A percentile compares a stretch with the other conserved stretches of the same genome.
Evolutionary conservation across 2,329 filamentous ascomycete genomes (phyloP).

Genomic region (Penicillium digitatum): DNA sequence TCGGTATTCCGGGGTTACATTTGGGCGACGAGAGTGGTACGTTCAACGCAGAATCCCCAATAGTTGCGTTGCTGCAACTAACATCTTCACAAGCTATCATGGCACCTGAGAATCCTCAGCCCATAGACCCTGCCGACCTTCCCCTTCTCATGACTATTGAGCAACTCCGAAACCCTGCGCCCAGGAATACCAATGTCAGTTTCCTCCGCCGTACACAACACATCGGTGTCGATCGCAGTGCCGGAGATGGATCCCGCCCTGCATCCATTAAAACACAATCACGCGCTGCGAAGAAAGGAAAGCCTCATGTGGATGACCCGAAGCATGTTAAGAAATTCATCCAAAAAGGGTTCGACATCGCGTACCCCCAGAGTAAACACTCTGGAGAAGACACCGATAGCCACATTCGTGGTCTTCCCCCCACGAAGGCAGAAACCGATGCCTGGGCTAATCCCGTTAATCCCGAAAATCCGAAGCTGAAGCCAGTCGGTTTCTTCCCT

Average conservation of each 20-base stretch:
- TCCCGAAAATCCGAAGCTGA: slow-evolving; percentile 55
- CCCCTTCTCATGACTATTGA: slow-evolving; percentile 77
- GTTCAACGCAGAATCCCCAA: slow-evolving; percentile 22
- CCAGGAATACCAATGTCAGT: slow-evolving; percentile 72
- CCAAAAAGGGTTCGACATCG: slow-evolving; percentile 61
- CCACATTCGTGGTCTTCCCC: slow-evolving; percentile 52
- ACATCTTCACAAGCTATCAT: slow-evolving; percentile 64
- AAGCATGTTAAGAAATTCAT: slow-evolving; percentile 59
- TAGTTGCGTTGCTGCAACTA: slow-evolving; percentile 2
- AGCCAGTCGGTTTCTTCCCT: slow-evolving; percentile 58
- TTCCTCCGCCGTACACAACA: slow-evolving; percentile 97
- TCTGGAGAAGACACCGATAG: slow-evolving; percentile 53
- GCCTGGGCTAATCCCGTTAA: slow-evolving; percentile 60
- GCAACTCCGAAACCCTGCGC: slow-evolving; percentile 77
- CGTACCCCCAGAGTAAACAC: slow-evolving; percentile 59
- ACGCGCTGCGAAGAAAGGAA: slow-evolving; percentile 30
- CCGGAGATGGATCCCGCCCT: slow-evolving; percentile 31
- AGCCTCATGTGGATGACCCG: slow-evolving; percentile 52
- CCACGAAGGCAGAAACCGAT: slow-evolving; percentile 52
- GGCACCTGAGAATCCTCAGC: slow-evolving; percentile 65
- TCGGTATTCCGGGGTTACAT: slow-evolving; percentile 92
- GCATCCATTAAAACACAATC: slow-evolving; percentile 26
- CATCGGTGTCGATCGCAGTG: slow-evolving; percentile 53
- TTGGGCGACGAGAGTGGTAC: slow-evolving; percentile 90
- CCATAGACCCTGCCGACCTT: slow-evolving; percentile 77